phyloP scores from a whole-genome alignment of 2,329 filamentous ascomycete genomes.

The Microsporum canis region DNA sequence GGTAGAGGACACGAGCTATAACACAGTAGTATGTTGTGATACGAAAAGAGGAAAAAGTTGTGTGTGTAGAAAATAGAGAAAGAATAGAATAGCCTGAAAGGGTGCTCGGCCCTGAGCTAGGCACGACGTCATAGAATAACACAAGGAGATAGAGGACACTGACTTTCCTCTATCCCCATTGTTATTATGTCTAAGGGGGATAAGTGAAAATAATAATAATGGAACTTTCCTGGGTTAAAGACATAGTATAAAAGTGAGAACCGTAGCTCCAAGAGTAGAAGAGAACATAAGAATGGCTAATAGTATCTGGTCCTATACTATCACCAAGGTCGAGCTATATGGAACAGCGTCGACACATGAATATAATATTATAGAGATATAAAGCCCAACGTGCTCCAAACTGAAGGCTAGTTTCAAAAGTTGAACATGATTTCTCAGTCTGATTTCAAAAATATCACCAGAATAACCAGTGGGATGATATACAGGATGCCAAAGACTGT shows the following conservation, averaged over 20 bases:
- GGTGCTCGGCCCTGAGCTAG: not conserved
- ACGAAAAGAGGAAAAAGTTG: not conserved
- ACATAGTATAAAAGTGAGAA: not conserved
- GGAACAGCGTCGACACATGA: not conserved
- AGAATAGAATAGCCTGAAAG: not conserved
- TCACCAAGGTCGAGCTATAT: not conserved
- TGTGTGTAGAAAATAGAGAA: not conserved
- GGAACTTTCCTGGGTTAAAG: not conserved
- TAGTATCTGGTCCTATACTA: not conserved
- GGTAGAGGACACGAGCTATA: not conserved
- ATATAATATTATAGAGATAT: not conserved
- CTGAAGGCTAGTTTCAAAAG: not conserved
- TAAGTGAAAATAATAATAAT: not conserved
- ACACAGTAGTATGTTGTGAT: not conserved
- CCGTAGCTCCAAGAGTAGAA: not conserved
- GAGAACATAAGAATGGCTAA: not conserved
- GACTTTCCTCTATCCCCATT: no score
- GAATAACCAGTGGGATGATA: not conserved
- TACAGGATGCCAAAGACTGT: not conserved
- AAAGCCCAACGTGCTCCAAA: not conserved
- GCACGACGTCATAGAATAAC: not conserved
- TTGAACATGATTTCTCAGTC: not conserved
- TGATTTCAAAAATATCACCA: not conserved
- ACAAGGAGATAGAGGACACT: not conserved
- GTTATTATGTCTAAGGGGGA: not conserved